Evolutionary conservation across 305 asterid genomes (phyloP).

Genomic region (Fraxinus albicans): DNA sequence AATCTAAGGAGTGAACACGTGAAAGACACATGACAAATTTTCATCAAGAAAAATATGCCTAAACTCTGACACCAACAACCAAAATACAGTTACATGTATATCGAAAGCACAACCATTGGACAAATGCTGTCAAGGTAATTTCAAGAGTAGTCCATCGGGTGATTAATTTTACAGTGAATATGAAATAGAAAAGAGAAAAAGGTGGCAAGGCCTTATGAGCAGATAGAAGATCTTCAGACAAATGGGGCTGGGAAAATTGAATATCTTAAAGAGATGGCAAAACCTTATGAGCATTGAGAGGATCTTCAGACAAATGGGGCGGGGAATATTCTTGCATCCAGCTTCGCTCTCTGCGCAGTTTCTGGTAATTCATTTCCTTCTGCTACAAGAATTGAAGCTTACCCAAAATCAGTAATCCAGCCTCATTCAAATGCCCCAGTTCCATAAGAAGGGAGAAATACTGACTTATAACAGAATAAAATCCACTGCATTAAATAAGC

Average conservation of each 20-base stretch:
- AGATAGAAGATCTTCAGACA: background rate
- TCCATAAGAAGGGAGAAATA: conserved; percentile 1
- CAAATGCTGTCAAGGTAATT: conserved; percentile 10
- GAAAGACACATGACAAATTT: conserved; percentile 54
- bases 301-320: conserved; percentile 51
- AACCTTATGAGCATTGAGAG: conserved; percentile 61
- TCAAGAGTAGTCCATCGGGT: background rate
- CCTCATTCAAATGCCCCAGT: conserved; percentile 18
- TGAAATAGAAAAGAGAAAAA: background rate
- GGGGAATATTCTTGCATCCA: conserved; percentile 55
- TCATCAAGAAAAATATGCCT: conserved; percentile 29
- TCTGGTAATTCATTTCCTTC: conserved; percentile 62
- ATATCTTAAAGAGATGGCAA: conserved; percentile 23
- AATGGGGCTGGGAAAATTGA: background rate
- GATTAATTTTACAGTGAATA: background rate
- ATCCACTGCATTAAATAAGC: background rate
- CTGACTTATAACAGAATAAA: background rate
- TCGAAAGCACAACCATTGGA: conserved; percentile 11
- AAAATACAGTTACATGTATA: conserved; percentile 21
- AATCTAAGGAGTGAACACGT: conserved; percentile 78
- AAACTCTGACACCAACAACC: conserved; percentile 27
- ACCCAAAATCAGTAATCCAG: conserved; percentile 33
- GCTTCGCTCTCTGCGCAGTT: conserved; percentile 55
- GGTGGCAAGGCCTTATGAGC: background rate
- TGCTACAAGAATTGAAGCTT: conserved; percentile 52